Conservation (phyloP, 1,139 yeast genomes). For the Spathaspora sp. region DNA sequence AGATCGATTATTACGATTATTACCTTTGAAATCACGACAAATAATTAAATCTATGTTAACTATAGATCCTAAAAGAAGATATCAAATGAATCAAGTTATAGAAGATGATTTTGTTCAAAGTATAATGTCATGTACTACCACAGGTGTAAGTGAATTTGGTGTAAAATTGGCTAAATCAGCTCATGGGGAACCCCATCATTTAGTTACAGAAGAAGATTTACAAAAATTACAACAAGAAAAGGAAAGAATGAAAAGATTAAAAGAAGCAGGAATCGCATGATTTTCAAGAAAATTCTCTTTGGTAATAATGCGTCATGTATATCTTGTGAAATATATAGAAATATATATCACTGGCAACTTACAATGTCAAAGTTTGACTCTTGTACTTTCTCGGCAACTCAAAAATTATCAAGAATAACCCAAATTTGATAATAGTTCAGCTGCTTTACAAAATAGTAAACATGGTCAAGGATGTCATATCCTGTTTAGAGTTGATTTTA, state of each 20-base stretch:
- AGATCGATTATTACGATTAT: constrained; percentile 33
- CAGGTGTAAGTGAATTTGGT: constrained; percentile 9
- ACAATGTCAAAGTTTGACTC: too few relatives aligned
- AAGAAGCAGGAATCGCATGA: constrained; percentile 15
- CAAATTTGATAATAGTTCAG: too few relatives aligned
- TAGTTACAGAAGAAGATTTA: constrained; percentile 56
- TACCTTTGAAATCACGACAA: constrained; percentile 36
- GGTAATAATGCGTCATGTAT: too few relatives aligned
- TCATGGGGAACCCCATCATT: constrained; percentile 50
- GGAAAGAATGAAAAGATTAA: constrained; percentile 26
- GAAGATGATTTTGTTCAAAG: constrained; percentile 26
- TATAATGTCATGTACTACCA: constrained; percentile 30
- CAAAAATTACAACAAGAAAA: constrained; percentile 40
- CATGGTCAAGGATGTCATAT: too few relatives aligned
- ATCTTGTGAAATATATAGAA: too few relatives aligned
- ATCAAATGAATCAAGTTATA: constrained; percentile 31
- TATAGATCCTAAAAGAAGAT: constrained; percentile 28
- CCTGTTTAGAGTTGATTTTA: too few relatives aligned
- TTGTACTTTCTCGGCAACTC: too few relatives aligned
- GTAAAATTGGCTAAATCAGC: constrained; percentile 6
- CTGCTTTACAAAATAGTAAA: too few relatives aligned
- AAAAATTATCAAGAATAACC: too few relatives aligned
- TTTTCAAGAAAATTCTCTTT: background rate
- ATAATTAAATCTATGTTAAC: constrained; percentile 36
- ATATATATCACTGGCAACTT: too few relatives aligned